Evolutionary conservation across 257 asterid species (phyloP).

Genomic region (Solanum piurae): DNA sequence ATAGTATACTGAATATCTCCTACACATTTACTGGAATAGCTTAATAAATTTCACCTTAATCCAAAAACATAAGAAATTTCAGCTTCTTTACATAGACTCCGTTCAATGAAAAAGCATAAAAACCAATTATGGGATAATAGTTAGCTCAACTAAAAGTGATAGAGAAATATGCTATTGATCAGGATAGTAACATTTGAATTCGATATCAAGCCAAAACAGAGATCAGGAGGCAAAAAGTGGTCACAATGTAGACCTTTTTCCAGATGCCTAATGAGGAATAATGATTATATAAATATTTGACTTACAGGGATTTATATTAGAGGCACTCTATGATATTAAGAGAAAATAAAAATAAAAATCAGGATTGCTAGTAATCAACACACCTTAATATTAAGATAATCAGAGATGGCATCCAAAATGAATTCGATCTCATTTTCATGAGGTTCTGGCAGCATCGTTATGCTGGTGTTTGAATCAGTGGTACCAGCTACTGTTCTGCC

Average conservation of each 20-base stretch:
- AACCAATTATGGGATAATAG: neutral
- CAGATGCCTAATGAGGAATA: neutral
- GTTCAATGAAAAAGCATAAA: neutral
- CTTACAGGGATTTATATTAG: neutral
- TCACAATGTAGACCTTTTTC: neutral
- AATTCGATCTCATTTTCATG: slow-evolving; percentile 92
- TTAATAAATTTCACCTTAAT: neutral
- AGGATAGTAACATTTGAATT: neutral
- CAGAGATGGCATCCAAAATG: slow-evolving; percentile 91
- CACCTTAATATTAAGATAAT: slow-evolving; percentile 94
- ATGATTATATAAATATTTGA: neutral
- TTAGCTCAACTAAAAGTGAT: neutral
- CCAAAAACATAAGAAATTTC: neutral
- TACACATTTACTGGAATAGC: neutral
- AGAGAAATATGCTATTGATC: neutral
- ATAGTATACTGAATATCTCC: neutral
- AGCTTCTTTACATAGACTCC: neutral
- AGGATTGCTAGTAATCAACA: neutral
- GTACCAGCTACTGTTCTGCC: slow-evolving; percentile 99
- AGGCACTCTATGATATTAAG: neutral
- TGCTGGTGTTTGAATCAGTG: slow-evolving; percentile 81
- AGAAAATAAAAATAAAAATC: neutral
- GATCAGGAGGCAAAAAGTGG: neutral
- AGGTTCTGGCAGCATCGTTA: slow-evolving; percentile 95
- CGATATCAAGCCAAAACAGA: neutral